These are phyloP conservation scores for Chara braunii DNA, from an alignment of 139 green algal species.

Conservation along the genomic window DNA sequence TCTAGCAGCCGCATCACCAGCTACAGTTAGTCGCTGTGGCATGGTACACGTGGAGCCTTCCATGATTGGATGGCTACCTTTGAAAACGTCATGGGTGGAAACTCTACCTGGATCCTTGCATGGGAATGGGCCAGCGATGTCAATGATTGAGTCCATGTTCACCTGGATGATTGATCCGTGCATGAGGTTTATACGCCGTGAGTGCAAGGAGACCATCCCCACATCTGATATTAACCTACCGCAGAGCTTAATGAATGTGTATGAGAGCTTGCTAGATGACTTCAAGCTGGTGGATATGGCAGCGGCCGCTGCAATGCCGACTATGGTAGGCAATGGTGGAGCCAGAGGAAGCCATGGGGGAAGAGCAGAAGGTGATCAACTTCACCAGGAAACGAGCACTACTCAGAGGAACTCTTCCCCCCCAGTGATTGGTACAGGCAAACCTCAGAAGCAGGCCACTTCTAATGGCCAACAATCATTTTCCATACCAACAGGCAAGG, in stretches of 20 bases:
- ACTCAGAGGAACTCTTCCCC: too few species aligned
- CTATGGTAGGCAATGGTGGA: too few species aligned
- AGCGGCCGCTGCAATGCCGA: too few species aligned
- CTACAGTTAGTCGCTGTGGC: too few species aligned
- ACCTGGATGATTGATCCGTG: conserved; percentile 62
- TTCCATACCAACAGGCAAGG: neutral
- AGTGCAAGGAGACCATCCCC: conserved; percentile 54
- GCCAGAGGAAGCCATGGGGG: neutral
- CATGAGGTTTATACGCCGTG: conserved; percentile 48
- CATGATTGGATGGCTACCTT: conserved; percentile 42
- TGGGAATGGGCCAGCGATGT: conserved; percentile 6
- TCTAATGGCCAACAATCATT: too few species aligned
- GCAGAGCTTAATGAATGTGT: conserved; percentile 48
- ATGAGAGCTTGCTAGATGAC: conserved; percentile 50
- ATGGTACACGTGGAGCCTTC: conserved; percentile 49
- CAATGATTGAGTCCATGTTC: conserved; percentile 41
- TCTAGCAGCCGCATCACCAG: conserved; percentile 40
- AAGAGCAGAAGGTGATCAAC: neutral
- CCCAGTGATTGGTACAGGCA: too few species aligned
- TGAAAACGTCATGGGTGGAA: conserved; percentile 47
- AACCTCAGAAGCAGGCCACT: too few species aligned
- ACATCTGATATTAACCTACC: conserved; percentile 57
- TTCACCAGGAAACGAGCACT: neutral
- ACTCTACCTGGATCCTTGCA: conserved; percentile 3
- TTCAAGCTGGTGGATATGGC: conserved; percentile 21